Base-by-base conservation (phyloP, 441 rosid genomes). In the Euphorbia celastroides region DNA sequence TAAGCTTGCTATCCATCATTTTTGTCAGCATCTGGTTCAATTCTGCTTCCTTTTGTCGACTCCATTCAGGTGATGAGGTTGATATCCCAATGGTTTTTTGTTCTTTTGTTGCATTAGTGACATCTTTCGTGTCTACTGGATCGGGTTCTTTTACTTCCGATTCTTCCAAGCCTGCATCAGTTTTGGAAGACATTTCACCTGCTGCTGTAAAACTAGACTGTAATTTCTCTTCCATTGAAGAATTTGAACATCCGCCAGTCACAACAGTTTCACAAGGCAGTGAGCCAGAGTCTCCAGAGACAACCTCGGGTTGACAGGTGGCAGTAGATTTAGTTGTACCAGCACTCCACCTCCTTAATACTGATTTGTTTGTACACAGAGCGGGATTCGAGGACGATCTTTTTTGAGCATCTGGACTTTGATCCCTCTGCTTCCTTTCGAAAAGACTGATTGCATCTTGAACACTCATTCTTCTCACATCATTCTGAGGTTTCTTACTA, bases 341-440 rank as follows among this genome's bases (percentile, higher is more conserved):
- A 54, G 82, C 59, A 83, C 93, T 83, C 93, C 93, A 87, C 77
- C 93, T 82, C 78, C 89, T 83, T 72, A 87, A 70, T 28, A 87
- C 86, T 25, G 85, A 69, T 72, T 83, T 87, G 67, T 68, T 82
- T 62, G 81, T 70, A 66, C 60, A 72, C 36, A 75, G 69, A 64
- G 79, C 72, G 60, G 63, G 44, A 66, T 70, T 81, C 10, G 80
- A 75, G 62, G 44, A 38, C 12, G 71, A 81, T 73, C 67, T 78
- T 61, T 70, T 78, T 51, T 77, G 81, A 72, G 64, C 44, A 38
- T 38, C 56, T 20, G 70, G 17, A 42, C 72, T 71, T 62, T 75
- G 84, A 71, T 77, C 84, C 68, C 71, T 82, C 55, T 85, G 89
- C 69, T 83, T 87, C 51, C 83, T 82, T 76, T 87, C 93, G 23